Evolutionary conservation across 2,329 filamentous ascomycete genomes (phyloP), one percentile per base, ranked within the genome.

Genomic region (Xylaria sp.): DNA sequence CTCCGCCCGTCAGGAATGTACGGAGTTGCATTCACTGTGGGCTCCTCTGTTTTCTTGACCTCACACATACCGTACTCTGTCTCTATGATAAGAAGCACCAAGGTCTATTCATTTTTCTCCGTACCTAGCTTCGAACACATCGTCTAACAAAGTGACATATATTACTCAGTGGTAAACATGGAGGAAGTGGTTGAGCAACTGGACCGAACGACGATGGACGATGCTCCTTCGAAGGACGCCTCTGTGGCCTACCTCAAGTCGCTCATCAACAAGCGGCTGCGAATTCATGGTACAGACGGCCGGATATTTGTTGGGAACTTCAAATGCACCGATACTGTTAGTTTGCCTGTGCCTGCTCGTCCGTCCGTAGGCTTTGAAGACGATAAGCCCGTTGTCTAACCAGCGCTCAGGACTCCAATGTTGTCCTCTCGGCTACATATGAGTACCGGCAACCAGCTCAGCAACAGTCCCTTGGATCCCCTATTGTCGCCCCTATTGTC

Each of bases 261-360:
- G 23, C 83, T 95, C 54, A 79, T 96, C 55, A 90, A 90, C 73
- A 90, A 90, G 73, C 90, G 85, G 46, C 77, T 97, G 39, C 87
- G 92, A 59, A 78, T 97, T 57, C 84, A 89, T 68, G 90, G 89
- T 11, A 90, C 86, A 3, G 93, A 97, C 72, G 85, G 84, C 13
- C 90, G 94, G 61, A 86, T 96, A 73, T 99, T 97, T 74, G 85
- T 92, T 58, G 94, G 94, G 18, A 82, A 86, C 64, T 90, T 99
- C 76, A 97, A 95, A 76, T 99, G 94, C 78, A 97, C 92, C 35
- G 94, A 99, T 78, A 86, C 89, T 61, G 92, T 95, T 77, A 55
- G 52, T 59, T 39, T 52, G 51, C 23, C 34, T 42, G n/a, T 13
- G 34, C 39, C 49, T 60, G 34, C 34, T 48, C 59, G 23, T 30